Conservation (phyloP, 176 grass and related monocot genomes). For the Juncus effusus region DNA sequence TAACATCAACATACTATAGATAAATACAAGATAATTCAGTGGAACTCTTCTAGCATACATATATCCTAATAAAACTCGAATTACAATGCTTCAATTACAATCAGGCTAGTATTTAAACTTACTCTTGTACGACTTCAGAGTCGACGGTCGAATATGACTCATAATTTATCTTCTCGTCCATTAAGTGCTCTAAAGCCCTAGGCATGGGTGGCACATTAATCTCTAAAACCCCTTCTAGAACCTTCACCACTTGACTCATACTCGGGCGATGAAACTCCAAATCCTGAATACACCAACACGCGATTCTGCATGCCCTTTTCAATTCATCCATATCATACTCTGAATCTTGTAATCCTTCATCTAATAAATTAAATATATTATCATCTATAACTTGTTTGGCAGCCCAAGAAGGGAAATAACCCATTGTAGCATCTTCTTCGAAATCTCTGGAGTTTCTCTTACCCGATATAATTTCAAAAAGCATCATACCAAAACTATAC, state of each 20-base stretch:
- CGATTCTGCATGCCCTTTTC: background rate
- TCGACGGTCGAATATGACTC: too few species aligned
- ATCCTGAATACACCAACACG: conserved; percentile 12
- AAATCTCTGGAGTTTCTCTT: background rate
- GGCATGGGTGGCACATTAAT: background rate
- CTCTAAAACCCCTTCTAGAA: background rate
- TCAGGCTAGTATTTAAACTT: too few species aligned
- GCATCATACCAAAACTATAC: conserved; percentile 33
- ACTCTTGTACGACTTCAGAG: too few species aligned
- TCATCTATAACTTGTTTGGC: conserved; percentile 10
- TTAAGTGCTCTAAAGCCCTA: background rate
- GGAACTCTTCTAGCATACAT: too few species aligned
- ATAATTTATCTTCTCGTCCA: too few species aligned
- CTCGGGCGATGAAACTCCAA: background rate
- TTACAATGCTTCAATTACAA: too few species aligned
- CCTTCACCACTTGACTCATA: conserved; percentile 1
- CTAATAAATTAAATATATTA: conserved; percentile 15
- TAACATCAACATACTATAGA: too few species aligned
- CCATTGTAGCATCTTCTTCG: background rate
- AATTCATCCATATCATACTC: conserved; percentile 2
- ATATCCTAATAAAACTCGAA: too few species aligned
- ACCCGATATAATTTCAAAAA: conserved; percentile 22
- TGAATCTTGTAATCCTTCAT: conserved; percentile 17
- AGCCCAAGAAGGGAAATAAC: conserved; percentile 14
- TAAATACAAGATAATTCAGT: too few species aligned